Evolutionary conservation across 2,329 filamentous ascomycete species (phyloP).

Genomic region (Sordariomycetes sp.): DNA sequence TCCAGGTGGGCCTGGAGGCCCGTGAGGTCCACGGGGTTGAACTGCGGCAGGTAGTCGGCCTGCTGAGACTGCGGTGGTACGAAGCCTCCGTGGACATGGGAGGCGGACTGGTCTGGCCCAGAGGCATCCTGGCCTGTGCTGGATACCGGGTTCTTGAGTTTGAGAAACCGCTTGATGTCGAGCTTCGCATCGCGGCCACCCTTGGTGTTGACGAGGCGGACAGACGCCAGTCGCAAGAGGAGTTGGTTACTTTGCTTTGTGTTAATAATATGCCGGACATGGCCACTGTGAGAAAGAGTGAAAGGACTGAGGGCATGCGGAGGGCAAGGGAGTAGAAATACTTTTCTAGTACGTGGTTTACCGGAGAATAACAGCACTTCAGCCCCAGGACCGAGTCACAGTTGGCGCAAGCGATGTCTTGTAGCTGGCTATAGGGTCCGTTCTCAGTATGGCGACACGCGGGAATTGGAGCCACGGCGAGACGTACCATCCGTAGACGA

Average conservation of each 20-base stretch:
- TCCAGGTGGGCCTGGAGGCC: conserved; percentile 19
- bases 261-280: neutral
- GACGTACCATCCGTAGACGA: conserved; percentile 21
- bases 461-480: neutral
- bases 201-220: conserved; percentile 11
- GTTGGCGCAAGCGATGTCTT: conserved; percentile 18
- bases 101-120: neutral
- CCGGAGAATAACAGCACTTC: conserved; percentile 17
- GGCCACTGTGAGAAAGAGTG: neutral
- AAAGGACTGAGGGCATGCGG: neutral
- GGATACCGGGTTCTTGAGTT: conserved; percentile 11
- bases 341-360: conserved; percentile 22
- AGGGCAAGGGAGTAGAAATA: conserved; percentile 11
- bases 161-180: conserved; percentile 17
- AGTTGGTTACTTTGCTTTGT: conserved; percentile 18
- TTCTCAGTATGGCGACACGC: neutral
- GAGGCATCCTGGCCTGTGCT: neutral
- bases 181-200: neutral
- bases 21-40: conserved; percentile 10
- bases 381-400: conserved; percentile 20
- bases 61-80: neutral
- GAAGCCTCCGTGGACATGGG: neutral
- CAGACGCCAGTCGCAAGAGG: conserved; percentile 17
- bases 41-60: neutral
- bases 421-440: conserved; percentile 16